Evolutionary conservation across 805 yeast species (phyloP), one percentile per base, ranked within the genome.

Genomic region (Wickerhamomyces queroliae): DNA sequence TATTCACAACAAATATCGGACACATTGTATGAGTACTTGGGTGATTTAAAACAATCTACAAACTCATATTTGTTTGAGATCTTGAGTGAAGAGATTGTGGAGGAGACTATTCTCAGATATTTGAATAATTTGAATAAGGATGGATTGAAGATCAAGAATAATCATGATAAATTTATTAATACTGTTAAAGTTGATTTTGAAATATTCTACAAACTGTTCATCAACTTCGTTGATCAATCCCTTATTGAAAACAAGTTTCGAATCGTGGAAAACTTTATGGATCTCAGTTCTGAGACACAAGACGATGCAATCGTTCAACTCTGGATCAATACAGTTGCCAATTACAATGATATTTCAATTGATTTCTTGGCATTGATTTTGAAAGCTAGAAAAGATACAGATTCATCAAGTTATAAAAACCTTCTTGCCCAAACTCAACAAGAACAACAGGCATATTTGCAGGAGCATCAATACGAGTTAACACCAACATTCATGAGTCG

Each of bases 311-410:
- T 79, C 20, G 51, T 72, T n/a, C 66, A 56, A 21, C 68, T 74
- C 40, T 84, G 89, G 80, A 69, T 68, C 52, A 76, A 72, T 33
- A 73, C 84, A 28, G 64, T 88, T 38, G 66, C 67, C 11, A 73
- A 72, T 30, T 88, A 81, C 64, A 80, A 87, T 63, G 89, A 87
- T 56, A 80, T 90, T 42, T 89, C 95, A 0, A 62, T 81, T 7
- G 81, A 76, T 37, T 74, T 88, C 52, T 69, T 90, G 32, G 75
- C 74, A 33, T 79, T 80, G 12, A 72, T 88, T 31, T 67, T 89
- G 38, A 66, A 68, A 47, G 58, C 66, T 28, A 58, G 69, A 42
- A 58, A 62, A 38, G 69, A 64, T 38, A 53, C 63, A 32, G 67
- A 62, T 21, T 37, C 46, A 7, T 30, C 33, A 18, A 16, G 15